phyloP scores from a whole-genome alignment of 106 monocot species.

The Acanthochlamys bracteata region DNA sequence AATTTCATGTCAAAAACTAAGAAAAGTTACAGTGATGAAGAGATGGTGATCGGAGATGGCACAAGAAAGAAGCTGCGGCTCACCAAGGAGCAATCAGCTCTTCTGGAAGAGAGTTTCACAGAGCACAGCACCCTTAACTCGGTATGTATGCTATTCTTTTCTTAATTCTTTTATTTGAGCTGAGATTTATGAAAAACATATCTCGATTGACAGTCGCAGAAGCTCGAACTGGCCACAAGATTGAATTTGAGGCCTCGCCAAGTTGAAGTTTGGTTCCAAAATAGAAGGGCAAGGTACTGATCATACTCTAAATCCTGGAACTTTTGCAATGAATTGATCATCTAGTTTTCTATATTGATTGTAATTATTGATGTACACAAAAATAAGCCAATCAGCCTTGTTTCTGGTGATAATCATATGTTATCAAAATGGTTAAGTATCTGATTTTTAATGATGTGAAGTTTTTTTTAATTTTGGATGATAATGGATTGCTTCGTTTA shows the following conservation, averaged over 20 bases:
- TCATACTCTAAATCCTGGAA: no score
- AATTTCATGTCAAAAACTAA: background rate
- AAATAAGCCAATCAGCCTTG: no score
- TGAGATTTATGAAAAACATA: background rate
- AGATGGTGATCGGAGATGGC: background rate
- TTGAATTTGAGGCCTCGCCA: conserved; percentile 10
- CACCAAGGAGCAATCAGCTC: background rate
- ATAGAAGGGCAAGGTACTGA: conserved; percentile 12
- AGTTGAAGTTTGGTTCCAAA: conserved; percentile 24
- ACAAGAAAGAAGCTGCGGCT: conserved; percentile 11
- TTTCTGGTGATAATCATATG: no score
- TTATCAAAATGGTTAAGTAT: no score
- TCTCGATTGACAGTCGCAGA: conserved; percentile 7
- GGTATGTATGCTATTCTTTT: background rate
- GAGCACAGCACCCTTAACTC: conserved; percentile 9
- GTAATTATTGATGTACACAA: no score
- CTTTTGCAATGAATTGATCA: no score
- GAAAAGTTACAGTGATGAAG: background rate
- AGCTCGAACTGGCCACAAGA: conserved; percentile 6
- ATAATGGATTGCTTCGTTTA: no score
- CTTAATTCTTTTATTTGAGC: background rate
- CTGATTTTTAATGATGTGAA: no score
- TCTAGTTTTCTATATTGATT: no score
- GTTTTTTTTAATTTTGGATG: no score
- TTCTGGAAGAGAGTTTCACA: conserved; percentile 7